Base-by-base conservation (phyloP, 2,329 filamentous ascomycete genomes). In the Fusarium sp. region DNA sequence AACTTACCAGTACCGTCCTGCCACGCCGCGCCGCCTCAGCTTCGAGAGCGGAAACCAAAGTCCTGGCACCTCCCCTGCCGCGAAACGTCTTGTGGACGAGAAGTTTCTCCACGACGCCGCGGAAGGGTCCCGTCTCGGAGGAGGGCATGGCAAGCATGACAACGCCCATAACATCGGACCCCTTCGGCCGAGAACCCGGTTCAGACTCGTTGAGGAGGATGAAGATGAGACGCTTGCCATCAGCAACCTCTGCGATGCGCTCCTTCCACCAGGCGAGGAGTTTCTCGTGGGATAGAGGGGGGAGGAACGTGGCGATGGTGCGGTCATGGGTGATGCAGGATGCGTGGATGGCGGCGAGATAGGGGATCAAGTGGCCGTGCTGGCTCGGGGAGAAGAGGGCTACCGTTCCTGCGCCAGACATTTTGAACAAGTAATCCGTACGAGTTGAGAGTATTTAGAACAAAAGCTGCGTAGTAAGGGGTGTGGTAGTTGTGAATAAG, bases 261-360 rank as follows among this genome's bases (percentile, higher is more conserved):
- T 85, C 83, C 76, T 87, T 86, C 90, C 90, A 92, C 85, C 87
- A 92, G 10, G 82, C 75, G 33, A 89, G 82, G 43, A 92, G 86
- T 77, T 89, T 89, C 41, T 86, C 83, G 77, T 89, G 84, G 57
- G 86, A 86, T 37, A 92, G 82, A 0, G 90, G 90, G n/a, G 89
- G 88, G 16, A 90, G 83, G 78, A 92, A 92, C 6, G 86, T 88
- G 29, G 88, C 88, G 39, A 90, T 85, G 71, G 87, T 88, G 77
- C 86, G 84, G 81, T 90, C 89, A 68, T 86, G 83, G 6, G 86
- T 88, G 78, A 92, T 90, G 81, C 90, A 91, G 16, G 86, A 85
- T 68, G 85, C 87, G 74, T 92, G 90, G 27, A 92, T 84, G 56
- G 86, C 85, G 39, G 89, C 89, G 20, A 92, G 84, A 76, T 89